These are phyloP conservation scores for Phylloporus rhodoxanthus DNA, from an alignment of 768 basidiomycete species.

Conservation along the genomic window DNA sequence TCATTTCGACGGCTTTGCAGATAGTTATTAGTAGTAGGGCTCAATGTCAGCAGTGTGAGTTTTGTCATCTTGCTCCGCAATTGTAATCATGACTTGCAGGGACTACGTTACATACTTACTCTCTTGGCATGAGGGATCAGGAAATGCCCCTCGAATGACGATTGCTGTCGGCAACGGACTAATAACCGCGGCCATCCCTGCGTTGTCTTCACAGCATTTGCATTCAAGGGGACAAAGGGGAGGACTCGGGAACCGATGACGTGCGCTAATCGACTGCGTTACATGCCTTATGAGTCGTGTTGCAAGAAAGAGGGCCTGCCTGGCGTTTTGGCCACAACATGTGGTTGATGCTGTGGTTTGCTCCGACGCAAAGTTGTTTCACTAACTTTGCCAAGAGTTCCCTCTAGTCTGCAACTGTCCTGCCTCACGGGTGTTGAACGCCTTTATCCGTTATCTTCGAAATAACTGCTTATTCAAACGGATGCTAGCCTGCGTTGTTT, in stretches of 20 bases:
- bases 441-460: neutral
- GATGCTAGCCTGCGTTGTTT: neutral
- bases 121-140: slow-evolving; percentile 15
- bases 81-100: neutral
- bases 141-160: slow-evolving; percentile 8
- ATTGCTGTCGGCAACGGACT: slow-evolving; percentile 2
- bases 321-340: neutral
- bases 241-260: neutral
- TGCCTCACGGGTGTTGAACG: neutral
- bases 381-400: neutral
- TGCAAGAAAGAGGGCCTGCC: neutral
- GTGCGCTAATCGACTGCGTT: neutral
- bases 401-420: neutral
- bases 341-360: neutral
- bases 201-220: neutral
- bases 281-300: neutral
- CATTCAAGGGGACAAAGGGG: neutral
- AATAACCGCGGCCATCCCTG: slow-evolving; percentile 14
- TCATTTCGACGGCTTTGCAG: no score
- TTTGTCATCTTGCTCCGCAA: slow-evolving; percentile 3
- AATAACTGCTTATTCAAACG: neutral
- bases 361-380: neutral
- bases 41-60: neutral
- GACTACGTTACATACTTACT: neutral
- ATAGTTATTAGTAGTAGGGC: no score